Percentiles rank a stretch among this genome's conserved stretches.
phyloP scores from a whole-genome alignment of 2,329 filamentous ascomycete species.

The Cryphonectria radicalis region DNA sequence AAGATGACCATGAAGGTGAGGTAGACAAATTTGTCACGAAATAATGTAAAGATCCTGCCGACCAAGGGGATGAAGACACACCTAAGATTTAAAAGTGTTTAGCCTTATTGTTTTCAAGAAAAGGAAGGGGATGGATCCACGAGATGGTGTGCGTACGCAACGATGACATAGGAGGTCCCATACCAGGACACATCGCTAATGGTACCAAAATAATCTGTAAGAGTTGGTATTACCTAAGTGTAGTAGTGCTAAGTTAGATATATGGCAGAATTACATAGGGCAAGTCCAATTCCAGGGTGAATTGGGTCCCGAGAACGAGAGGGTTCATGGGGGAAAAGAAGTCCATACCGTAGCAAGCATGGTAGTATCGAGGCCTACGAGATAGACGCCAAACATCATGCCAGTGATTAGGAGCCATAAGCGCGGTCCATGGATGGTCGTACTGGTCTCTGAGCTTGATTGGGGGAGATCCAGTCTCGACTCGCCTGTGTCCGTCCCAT shows the following conservation, averaged over 20 bases:
- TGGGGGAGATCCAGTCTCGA: neutral
- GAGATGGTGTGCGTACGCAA: neutral
- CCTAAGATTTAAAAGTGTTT: neutral
- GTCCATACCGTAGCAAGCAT: neutral
- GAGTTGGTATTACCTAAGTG: neutral
- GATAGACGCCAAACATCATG: neutral
- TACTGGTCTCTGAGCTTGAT: neutral
- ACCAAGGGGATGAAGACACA: constrained; percentile 3
- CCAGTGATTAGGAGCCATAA: neutral
- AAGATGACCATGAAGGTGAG: neutral
- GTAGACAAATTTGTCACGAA: neutral
- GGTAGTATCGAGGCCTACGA: neutral
- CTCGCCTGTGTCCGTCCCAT: neutral
- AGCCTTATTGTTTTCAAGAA: neutral
- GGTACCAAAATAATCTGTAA: neutral
- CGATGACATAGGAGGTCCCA: neutral
- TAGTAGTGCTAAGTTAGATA: neutral
- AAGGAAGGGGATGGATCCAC: neutral
- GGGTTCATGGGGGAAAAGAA: too few relatives aligned
- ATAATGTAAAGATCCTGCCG: neutral
- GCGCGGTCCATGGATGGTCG: neutral
- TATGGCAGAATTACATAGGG: neutral
- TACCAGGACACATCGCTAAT: neutral
- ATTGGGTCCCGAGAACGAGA: too few relatives aligned
- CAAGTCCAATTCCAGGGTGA: too few relatives aligned